Base-by-base conservation (phyloP, 2,329 filamentous ascomycete genomes). In the Shiraia sp. region DNA sequence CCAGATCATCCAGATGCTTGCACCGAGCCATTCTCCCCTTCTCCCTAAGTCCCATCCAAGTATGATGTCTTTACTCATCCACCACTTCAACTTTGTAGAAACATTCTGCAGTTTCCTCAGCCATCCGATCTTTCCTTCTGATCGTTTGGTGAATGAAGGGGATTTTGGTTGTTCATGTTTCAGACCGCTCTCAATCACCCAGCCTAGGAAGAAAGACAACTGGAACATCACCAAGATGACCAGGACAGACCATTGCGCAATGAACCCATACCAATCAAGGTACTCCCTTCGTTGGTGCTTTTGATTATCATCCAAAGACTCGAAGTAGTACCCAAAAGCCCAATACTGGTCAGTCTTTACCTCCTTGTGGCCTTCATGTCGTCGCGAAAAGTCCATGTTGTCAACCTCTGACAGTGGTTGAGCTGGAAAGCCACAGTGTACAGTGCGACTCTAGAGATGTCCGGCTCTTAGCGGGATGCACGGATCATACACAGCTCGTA, bases 171-270 rank as follows among this genome's bases (percentile, higher is more conserved):
- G 54, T 38, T 70, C 65, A 51, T 61, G 52, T 25, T 58, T 58
- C 36, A 61, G 32, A 4, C 55, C 61, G 7, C 50, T 51, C 23
- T 49, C 49, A 14, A 57, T 50, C 5, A 68, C 25, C 65, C 70
- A 72, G 6, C 45, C 46, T 2, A 65, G 28, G 13, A 73, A 45
- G 38, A 71, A 72, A 29, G 58, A 66, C 14, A 70, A 15, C 46
- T 74, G 73, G 34, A 74, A 72, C 2, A 73, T 44, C 3, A 71
- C 50, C 10, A 80, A 53, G 17, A 77, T 65, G 3, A 75, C 48
- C 7, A 82, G 45, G 4, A 76, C 70, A 1, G 80, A 81, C 47
- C 74, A 64, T 59, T 83, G 80, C 12, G 80, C 81, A 26, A 79
- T 65, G n/a, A 71, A 63, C 6, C 78, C 80, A 38, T 81, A 79